Conservation (phyloP, 495 filamentous ascomycete genomes). For the Xylaria telfairii region DNA sequence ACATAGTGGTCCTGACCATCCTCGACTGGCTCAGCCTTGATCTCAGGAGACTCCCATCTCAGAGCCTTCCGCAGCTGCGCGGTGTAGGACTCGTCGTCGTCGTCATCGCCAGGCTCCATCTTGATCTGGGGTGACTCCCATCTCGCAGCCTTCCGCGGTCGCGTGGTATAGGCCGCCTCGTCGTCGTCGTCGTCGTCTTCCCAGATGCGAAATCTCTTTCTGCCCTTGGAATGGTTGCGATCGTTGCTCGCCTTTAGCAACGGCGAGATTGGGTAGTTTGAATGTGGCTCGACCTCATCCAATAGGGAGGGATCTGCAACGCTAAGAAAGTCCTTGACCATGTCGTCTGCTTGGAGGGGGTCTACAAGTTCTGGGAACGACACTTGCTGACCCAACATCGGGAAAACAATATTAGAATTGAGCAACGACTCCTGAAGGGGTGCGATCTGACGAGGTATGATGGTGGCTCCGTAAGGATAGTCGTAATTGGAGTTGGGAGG, state of each 20-base stretch:
- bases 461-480: neutral
- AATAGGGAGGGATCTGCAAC: neutral
- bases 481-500: neutral
- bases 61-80: too few relatives aligned
- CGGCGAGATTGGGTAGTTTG: too few relatives aligned
- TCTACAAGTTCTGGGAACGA: too few relatives aligned
- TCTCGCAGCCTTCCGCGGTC: neutral
- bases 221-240: too few relatives aligned
- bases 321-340: too few relatives aligned
- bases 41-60: too few relatives aligned
- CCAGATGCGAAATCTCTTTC: neutral
- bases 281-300: neutral
- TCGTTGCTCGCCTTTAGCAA: neutral
- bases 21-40: too few relatives aligned
- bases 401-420: neutral
- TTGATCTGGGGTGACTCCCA: neutral
- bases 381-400: neutral
- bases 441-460: neutral
- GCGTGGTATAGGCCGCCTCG: neutral
- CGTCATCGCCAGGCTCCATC: neutral
- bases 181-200: neutral
- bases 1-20: too few relatives aligned
- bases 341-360: too few relatives aligned
- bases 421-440: neutral
- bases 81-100: neutral